Base-by-base conservation (phyloP, 352 stramenopile genomes). In the Globisporangium rhizosaccharum region DNA sequence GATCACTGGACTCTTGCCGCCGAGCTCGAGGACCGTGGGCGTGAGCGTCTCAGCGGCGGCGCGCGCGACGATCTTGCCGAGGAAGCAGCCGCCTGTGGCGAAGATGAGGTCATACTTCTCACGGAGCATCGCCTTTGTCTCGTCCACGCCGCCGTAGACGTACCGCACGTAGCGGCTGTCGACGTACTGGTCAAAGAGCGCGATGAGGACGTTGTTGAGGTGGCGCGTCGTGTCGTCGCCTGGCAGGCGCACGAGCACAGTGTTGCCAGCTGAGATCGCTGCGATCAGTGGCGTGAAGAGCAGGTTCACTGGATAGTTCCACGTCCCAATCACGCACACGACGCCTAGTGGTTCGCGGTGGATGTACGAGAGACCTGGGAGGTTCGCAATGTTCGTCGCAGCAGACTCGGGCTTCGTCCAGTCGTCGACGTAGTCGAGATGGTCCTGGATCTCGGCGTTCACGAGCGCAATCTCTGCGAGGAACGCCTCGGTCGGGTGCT, bases 21-120 rank as follows among this genome's bases (percentile, higher is more conserved):
- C 96, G 8, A 99, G 78, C 68, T 99, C 96, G 3, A 99, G 69
- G 11, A 97, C 76, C 8, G 85, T 83, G 1, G 96, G 96, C 30
- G 96, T 99, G 12, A 99, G 70, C 42, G 92, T 90, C 76, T 97
- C 93, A 2, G 96, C 94, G 0, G 94, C 92, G 0, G 90, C 90
- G 33, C 73, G 61, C 0, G 90, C 82, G 14, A 98, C 81, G 45
- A 98, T 94, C 61, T 86, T 87, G 54, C 92, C 94, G 41, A 91
- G 77, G 12, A 73, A 76, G 25, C 56, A 28, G n/a, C 80, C 81
- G 20, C 84, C 82, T 0, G 85, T 96, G 54, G 77, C 88, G 41
- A 63, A 63, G 18, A 58, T 58, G 15, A 58, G 39, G 26, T 58
- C 87, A 57, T 75, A 95, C 25, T 73, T 62, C 57, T 97, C 70